Evolutionary conservation across 805 yeast species (phyloP).

Genomic region (Candida pseudofarinosa): DNA sequence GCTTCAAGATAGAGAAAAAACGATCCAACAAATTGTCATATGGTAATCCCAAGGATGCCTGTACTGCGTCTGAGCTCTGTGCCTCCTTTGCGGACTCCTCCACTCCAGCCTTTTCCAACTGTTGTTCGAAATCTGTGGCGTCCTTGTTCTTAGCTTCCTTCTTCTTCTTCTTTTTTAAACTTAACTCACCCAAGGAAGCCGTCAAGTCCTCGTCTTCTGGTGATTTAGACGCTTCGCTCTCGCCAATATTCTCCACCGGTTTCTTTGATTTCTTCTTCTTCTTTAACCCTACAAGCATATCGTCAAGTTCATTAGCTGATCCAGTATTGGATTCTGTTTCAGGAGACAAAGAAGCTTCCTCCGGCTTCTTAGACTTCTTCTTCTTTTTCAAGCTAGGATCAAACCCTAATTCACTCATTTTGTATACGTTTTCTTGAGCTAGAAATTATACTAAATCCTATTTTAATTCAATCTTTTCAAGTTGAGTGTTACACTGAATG

Average conservation of each 20-base stretch:
- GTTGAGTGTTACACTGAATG: not conserved
- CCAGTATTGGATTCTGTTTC: slow-evolving; percentile 14
- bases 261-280: slow-evolving; percentile 73
- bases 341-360: slow-evolving; percentile 20
- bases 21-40: slow-evolving; percentile 77
- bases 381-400: slow-evolving; percentile 76
- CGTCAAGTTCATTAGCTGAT: slow-evolving; percentile 43
- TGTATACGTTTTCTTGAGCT: slow-evolving; percentile 4
- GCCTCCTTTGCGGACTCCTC: slow-evolving; percentile 41
- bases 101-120: slow-evolving; percentile 86
- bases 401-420: slow-evolving; percentile 56
- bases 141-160: slow-evolving; percentile 53
- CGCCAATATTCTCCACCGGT: slow-evolving; percentile 20
- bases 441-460: not conserved
- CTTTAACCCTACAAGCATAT: slow-evolving; percentile 67
- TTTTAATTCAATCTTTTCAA: too few species aligned
- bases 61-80: slow-evolving; percentile 15
- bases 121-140: slow-evolving; percentile 81
- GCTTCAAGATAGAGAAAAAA: slow-evolving; percentile 80
- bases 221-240: slow-evolving; percentile 16
- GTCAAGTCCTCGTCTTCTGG: slow-evolving; percentile 30
- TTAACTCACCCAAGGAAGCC: slow-evolving; percentile 36
- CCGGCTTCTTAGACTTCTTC: slow-evolving; percentile 57
- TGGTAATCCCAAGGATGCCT: slow-evolving; percentile 52
- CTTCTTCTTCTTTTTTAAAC: slow-evolving; percentile 76